Base-by-base conservation (phyloP, 495 filamentous ascomycete species). In the Sphaerosporella brunnea region DNA sequence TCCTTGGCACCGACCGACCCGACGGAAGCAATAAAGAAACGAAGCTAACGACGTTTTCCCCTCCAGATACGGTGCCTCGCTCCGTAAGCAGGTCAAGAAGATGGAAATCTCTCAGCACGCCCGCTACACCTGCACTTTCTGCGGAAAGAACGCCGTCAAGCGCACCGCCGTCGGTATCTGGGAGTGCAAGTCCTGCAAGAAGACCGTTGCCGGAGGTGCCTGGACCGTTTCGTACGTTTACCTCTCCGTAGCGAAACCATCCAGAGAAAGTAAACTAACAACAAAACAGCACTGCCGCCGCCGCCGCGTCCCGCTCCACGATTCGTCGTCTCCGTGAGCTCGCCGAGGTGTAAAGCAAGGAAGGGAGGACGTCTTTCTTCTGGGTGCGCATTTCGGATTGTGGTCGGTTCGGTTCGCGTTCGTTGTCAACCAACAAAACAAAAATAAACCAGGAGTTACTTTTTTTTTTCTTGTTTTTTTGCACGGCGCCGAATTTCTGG, bases 61-160 rank as follows among this genome's bases (percentile, higher is more conserved):
- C 20, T 19, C 52, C 51, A 79, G 90, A 79, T 97, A 97, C 70
- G 90, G 90, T 80, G 90, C 90, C 66, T 97, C 90, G 63, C 83
- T 97, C 69, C 84, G 90, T 73, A 97, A 96, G 75, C 90, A 95
- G 68, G 84, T 96, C 65, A 97, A 97, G 83, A 94, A 94, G 79
- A 93, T 95, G 82, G 90, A 97, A 80, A 79, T 93, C 63, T 78
- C 81, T 47, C 88, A 96, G 68, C 88, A 95, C 75, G 84, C 85
- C 68, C 74, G 78, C 66, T 95, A 95, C 75, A 77, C 71, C 48
- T 84, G 80, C 74, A 88, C 84, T 43, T 90, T 92, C 77, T 94
- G 88, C 78, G 88, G 86, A 56, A 94, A 93, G 76, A 79, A 74
- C 69, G 80, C 79, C 51, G 90, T 97, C 58, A 90, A 90, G 76